phyloP scores from a whole-genome alignment of 768 basidiomycete species.

The Auriculariales sp. region DNA sequence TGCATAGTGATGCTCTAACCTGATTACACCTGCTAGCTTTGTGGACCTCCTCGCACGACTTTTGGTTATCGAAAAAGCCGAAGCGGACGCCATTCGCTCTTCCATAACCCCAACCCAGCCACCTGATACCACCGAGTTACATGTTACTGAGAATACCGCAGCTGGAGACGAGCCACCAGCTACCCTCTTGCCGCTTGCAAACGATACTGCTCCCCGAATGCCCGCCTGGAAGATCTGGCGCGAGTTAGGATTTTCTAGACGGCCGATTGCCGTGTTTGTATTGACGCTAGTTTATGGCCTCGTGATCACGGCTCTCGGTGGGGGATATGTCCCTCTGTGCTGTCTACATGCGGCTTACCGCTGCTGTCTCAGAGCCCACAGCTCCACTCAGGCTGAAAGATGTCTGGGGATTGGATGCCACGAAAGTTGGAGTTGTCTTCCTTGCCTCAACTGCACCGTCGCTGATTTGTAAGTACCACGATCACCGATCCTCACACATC shows the following conservation, averaged over 20 bases:
- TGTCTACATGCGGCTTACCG: slow-evolving; percentile 24
- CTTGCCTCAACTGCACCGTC: slow-evolving; percentile 50
- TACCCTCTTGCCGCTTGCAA: background rate
- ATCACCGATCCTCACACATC: background rate
- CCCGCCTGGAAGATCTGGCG: slow-evolving; percentile 28
- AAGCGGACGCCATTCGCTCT: slow-evolving; percentile 30
- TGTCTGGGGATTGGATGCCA: slow-evolving; percentile 32
- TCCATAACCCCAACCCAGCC: slow-evolving; percentile 2
- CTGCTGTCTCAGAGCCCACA: slow-evolving; percentile 38
- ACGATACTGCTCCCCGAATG: slow-evolving; percentile 8
- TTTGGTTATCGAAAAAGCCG: slow-evolving; percentile 40
- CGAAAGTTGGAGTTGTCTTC: slow-evolving; percentile 51
- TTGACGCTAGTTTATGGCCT: slow-evolving; percentile 40
- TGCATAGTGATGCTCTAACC: too few relatives aligned
- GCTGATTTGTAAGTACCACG: slow-evolving; percentile 36
- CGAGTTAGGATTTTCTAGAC: slow-evolving; percentile 27
- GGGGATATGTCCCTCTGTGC: background rate
- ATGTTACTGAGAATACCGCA: background rate
- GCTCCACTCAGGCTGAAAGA: slow-evolving; percentile 39
- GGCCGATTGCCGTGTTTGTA: slow-evolving; percentile 31
- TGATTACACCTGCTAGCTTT: too few relatives aligned
- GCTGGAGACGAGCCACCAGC: background rate
- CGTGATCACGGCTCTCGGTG: slow-evolving; percentile 18
- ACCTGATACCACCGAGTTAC: background rate
- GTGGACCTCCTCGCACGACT: slow-evolving; percentile 40